Evolutionary conservation across 192 early-diverging fungal species (phyloP).

Genomic region (Piromyces finnis): DNA sequence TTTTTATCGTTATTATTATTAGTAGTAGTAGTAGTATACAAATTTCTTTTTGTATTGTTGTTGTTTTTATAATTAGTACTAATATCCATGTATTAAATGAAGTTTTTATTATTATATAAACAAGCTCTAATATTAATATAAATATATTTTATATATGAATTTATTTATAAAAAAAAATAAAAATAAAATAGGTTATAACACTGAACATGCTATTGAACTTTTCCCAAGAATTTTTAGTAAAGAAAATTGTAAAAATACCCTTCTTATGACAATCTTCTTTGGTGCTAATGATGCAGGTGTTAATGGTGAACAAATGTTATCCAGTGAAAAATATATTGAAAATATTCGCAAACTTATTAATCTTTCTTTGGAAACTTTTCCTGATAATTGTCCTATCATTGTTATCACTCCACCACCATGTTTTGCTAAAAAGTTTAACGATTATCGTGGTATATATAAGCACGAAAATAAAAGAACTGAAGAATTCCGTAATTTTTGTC

Average conservation of each 20-base stretch:
- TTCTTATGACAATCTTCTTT: constrained; percentile 53
- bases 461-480: neutral
- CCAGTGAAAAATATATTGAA: neutral
- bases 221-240: neutral
- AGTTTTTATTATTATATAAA: too few relatives aligned
- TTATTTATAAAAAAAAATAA: too few relatives aligned
- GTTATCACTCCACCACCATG: neutral
- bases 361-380: neutral
- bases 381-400: neutral
- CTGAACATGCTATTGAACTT: constrained; percentile 25
- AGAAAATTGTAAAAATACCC: constrained; percentile 8
- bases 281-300: constrained; percentile 62
- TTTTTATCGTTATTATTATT: too few relatives aligned
- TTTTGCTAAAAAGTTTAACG: neutral
- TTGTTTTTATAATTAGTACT: too few relatives aligned
- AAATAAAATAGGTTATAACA: constrained; percentile 17
- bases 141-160: too few relatives aligned
- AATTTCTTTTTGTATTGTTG: too few relatives aligned
- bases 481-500: neutral
- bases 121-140: too few relatives aligned
- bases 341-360: neutral
- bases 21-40: too few relatives aligned
- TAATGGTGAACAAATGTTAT: neutral
- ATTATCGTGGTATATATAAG: neutral
- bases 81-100: too few relatives aligned